Conservation (phyloP, 768 basidiomycete genomes). For the Leccinum barrowsii region DNA sequence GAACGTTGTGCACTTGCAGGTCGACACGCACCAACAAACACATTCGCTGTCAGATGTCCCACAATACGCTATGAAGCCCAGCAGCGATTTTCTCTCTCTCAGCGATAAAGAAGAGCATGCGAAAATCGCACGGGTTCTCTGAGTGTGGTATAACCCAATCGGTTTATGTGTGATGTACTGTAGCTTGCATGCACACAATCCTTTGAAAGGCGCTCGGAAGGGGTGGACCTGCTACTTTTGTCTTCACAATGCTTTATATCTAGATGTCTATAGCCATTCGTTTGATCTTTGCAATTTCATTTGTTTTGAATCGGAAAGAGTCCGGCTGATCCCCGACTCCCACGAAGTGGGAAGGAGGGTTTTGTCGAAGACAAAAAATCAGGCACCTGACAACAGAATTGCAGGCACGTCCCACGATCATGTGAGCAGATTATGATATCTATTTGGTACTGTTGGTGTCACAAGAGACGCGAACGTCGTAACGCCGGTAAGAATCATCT, state of each 20-base stretch:
- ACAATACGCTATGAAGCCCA: constrained; percentile 22
- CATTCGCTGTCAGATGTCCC: constrained; percentile 25
- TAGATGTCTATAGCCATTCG: constrained; percentile 7
- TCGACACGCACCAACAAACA: constrained; percentile 28
- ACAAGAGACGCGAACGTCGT: no score
- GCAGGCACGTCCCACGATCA: no score
- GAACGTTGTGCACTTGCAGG: constrained; percentile 14
- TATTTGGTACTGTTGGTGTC: no score
- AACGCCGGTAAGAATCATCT: no score
- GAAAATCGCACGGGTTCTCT: constrained; percentile 15
- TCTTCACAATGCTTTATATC: neutral
- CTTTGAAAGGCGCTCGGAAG: neutral
- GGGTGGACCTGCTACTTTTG: neutral
- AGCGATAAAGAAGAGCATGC: constrained; percentile 18
- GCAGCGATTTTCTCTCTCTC: constrained; percentile 22
- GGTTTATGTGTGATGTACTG: neutral
- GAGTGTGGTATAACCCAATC: neutral
- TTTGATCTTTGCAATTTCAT: constrained; percentile 4
- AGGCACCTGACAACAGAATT: no score
- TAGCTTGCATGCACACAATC: neutral
- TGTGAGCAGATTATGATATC: no score
- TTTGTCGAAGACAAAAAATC: no score
- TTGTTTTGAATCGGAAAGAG: neutral
- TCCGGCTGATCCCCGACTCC: no score
- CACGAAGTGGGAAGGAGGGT: no score